Conservation (phyloP, 305 asterid species). For the Fraxinus platypoda region DNA sequence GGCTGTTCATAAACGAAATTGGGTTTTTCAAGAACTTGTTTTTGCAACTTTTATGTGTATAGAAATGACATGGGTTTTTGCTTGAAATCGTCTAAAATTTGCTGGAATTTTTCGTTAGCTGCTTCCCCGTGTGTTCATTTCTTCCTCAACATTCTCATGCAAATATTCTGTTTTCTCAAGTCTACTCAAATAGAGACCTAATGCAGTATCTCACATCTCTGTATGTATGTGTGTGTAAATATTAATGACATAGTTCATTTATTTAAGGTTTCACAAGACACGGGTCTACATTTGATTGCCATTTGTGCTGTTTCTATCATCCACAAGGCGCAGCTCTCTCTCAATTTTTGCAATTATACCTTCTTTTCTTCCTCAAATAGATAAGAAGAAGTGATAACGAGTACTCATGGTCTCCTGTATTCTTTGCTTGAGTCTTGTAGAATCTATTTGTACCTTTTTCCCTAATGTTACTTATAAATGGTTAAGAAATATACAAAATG, state of each 20-base stretch:
- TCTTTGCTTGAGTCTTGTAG: not conserved
- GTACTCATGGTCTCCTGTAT: not conserved
- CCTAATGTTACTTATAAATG: not conserved
- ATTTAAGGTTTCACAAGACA: not conserved
- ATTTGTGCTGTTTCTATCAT: slow-evolving; percentile 2
- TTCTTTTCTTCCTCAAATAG: not conserved
- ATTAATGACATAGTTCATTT: not conserved
- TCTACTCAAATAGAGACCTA: not conserved
- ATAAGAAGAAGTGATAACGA: not conserved
- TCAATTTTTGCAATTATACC: not conserved
- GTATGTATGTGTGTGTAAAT: not conserved
- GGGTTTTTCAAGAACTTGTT: slow-evolving; percentile 4
- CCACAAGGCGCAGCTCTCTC: not conserved
- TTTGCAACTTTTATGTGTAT: not conserved
- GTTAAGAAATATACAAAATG: not conserved
- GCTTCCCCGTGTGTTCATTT: not conserved
- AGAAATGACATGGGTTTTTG: slow-evolving; percentile 15
- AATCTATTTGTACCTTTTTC: not conserved
- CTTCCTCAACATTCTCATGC: not conserved
- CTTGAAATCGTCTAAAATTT: not conserved
- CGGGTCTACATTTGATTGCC: not conserved
- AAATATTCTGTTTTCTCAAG: not conserved
- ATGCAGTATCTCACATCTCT: not conserved
- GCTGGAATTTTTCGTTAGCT: not conserved
- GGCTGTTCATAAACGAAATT: not conserved